Percentiles rank a stretch among this genome's conserved stretches.
These are phyloP conservation scores for Paecilomyces dactylethromorphus DNA, from an alignment of 2,329 filamentous ascomycete species.

Conservation along the genomic window DNA sequence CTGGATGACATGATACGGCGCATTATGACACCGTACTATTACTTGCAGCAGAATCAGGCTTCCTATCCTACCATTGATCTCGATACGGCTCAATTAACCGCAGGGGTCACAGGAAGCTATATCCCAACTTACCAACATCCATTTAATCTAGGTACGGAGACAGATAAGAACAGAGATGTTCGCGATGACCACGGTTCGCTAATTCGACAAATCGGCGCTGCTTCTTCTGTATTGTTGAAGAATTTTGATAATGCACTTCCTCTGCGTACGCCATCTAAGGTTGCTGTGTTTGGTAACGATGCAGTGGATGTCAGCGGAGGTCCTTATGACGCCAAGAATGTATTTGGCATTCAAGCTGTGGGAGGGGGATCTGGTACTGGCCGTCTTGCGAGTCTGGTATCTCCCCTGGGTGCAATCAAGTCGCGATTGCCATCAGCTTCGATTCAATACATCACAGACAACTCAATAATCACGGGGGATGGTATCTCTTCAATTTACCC, in stretches of 20 bases:
- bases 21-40: conserved; percentile 42
- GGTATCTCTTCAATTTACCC: conserved; percentile 15
- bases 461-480: conserved; percentile 21
- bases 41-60: conserved; percentile 35
- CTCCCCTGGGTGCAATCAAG: conserved; percentile 18
- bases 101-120: conserved; percentile 1
- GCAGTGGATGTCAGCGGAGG: conserved; percentile 13
- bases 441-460: conserved; percentile 35
- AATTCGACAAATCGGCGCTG: conserved; percentile 47
- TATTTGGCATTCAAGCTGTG: conserved; percentile 6
- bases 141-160: conserved; percentile 6
- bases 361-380: conserved; percentile 24
- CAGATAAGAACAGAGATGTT: conserved; percentile 49
- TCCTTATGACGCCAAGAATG: conserved; percentile 9
- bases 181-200: conserved; percentile 60
- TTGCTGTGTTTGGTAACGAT: conserved; percentile 12
- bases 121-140: conserved; percentile 13
- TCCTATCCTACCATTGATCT: conserved; percentile 15
- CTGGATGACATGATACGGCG: conserved; percentile 43
- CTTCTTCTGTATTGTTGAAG: conserved; percentile 42
- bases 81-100: conserved; percentile 2
- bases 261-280: conserved; percentile 22
- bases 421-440: conserved; percentile 6
- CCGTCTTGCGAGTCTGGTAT: conserved; percentile 17
- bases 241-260: conserved; percentile 46